Evolutionary conservation across 169 alveolate genomes (phyloP).

Genomic region (Perkinsus olseni): DNA sequence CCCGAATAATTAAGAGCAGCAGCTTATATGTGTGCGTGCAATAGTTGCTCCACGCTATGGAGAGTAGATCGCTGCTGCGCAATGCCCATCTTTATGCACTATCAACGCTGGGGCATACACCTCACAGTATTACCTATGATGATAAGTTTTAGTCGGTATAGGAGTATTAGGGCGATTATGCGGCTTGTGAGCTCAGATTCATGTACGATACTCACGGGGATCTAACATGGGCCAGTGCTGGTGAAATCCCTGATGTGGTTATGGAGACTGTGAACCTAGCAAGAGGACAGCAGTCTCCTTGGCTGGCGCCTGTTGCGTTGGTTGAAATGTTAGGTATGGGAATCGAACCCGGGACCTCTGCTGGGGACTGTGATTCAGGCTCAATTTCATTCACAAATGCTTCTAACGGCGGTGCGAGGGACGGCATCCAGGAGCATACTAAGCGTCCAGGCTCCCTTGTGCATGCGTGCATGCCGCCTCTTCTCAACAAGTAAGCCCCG

Average conservation of each 20-base stretch:
- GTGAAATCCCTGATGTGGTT: background rate
- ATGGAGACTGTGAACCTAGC: background rate
- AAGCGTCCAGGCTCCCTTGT: background rate
- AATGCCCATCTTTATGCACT: too few species aligned
- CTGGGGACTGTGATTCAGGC: too few species aligned
- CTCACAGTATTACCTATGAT: too few species aligned
- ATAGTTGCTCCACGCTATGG: too few species aligned
- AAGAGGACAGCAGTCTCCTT: background rate
- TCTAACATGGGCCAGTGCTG: background rate
- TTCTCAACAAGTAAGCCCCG: too few species aligned
- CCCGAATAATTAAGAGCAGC: too few species aligned
- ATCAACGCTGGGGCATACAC: too few species aligned
- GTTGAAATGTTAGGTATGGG: background rate
- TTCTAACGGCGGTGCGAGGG: background rate
- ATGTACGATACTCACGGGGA: background rate
- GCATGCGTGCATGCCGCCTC: background rate
- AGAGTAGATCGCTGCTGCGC: too few species aligned
- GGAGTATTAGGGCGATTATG: too few species aligned
- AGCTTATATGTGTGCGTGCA: too few species aligned
- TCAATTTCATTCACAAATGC: too few species aligned
- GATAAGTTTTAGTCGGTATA: too few species aligned
- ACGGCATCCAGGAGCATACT: background rate
- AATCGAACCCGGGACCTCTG: background rate
- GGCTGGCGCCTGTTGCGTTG: background rate
- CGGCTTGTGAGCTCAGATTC: background rate